A percentile compares a stretch with the other conserved stretches of the same genome.
Evolutionary conservation across 352 stramenopile species (phyloP).

Genomic region (Globisporangium abappressorium): DNA sequence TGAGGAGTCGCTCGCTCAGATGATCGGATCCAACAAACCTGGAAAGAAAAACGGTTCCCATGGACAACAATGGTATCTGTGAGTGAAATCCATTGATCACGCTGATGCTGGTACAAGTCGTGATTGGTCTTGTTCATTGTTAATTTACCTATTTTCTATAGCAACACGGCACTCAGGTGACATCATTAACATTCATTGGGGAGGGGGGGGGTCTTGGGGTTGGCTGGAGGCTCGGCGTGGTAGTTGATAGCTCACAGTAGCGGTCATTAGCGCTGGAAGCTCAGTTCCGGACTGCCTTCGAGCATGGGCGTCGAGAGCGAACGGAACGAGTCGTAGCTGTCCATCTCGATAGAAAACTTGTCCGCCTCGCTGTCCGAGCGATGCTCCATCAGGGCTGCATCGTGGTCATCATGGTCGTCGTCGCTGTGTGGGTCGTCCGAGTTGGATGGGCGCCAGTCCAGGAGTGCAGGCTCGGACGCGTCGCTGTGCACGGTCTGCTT

Average conservation of each 20-base stretch:
- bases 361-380: conserved; percentile 19
- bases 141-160: conserved; percentile 5
- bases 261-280: conserved; percentile 13
- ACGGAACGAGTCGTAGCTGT: conserved; percentile 52
- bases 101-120: neutral
- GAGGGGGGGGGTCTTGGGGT: no score
- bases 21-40: neutral
- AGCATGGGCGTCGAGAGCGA: conserved; percentile 52
- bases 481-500: conserved; percentile 15
- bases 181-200: neutral
- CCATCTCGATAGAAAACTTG: conserved; percentile 38
- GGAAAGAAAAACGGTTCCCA: neutral
- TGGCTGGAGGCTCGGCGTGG: neutral
- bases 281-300: conserved; percentile 13
- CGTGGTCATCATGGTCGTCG: conserved; percentile 7
- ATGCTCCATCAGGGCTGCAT: neutral
- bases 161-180: neutral
- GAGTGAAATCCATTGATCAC: no score
- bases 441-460: conserved; percentile 19
- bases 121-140: neutral
- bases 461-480: conserved; percentile 16
- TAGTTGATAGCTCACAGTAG: no score
- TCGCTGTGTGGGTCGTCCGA: conserved; percentile 5
- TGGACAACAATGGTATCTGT: no score
- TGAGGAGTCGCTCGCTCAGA: neutral